Conservation (phyloP, 2,329 filamentous ascomycete genomes). For the Neofusicoccum sp. region DNA sequence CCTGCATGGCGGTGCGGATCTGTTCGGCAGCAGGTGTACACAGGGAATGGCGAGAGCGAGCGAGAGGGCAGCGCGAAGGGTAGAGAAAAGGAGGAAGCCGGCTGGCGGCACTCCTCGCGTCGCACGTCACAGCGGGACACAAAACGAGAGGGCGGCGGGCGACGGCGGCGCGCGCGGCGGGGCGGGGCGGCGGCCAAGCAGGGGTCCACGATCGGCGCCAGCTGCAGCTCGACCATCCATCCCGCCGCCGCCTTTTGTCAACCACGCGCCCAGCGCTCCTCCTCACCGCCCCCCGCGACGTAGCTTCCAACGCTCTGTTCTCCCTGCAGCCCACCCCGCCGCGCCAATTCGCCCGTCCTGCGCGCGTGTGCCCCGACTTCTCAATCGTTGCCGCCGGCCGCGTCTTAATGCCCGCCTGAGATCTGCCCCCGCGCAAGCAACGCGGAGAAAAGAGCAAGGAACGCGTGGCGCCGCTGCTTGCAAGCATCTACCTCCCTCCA, state of each 20-base stretch:
- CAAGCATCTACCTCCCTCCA: not conserved
- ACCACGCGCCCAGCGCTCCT: not conserved
- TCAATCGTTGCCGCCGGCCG: not conserved
- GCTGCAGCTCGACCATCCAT: not conserved
- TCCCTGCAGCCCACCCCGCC: not conserved
- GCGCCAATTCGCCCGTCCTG: not conserved
- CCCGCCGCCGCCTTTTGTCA: not conserved
- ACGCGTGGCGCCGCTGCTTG: constrained; percentile 2
- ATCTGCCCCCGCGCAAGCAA: constrained; percentile 5
- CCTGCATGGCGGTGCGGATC: constrained; percentile 58
- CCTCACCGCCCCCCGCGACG: not conserved
- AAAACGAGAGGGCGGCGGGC: not conserved
- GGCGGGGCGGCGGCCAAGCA: not conserved
- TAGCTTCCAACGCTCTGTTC: not conserved
- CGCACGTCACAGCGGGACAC: constrained; percentile 9
- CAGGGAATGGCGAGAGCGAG: not conserved
- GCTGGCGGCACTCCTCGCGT: not conserved
- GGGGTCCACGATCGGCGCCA: constrained; percentile 7
- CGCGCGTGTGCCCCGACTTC: not conserved
- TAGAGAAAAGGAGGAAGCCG: not conserved
- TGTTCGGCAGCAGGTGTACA: not conserved
- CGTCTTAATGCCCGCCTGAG: constrained; percentile 7
- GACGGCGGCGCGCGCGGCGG: not conserved
- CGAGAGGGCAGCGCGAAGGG: not conserved
- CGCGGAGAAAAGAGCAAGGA: constrained; percentile 19